Base-by-base conservation (phyloP, 495 filamentous ascomycete genomes). In the Hypoxylon intermedium region DNA sequence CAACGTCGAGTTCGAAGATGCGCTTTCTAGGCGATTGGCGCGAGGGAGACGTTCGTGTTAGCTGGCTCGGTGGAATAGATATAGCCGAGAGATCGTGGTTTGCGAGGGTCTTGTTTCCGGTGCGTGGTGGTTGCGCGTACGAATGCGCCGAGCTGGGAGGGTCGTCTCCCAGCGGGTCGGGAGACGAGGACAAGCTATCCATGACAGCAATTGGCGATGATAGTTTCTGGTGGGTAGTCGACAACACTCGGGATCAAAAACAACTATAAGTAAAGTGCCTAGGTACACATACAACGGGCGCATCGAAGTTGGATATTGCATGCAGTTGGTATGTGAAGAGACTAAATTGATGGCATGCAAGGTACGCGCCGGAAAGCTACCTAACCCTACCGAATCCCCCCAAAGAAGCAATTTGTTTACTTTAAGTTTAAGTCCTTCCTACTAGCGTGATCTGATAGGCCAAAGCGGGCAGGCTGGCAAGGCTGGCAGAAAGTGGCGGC, bases 1-100 rank as follows among this genome's bases (percentile, higher is more conserved):
- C 82, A 13, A 82, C 76, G 31, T 84, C 79, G 36, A 83, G 72
- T 67, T 82, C 74, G 45, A 83, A 83, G 11, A 72, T 82, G 57
- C 77, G 79, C 63, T 82, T 82, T 16, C 74, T 74, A 30, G 82
- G 80, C 9, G 82, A 82, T 28, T 63, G 70, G 42, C 30, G 67
- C 53, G 45, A 58, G 48, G 55, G 69, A 67, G 59, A 64, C 24
- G 26, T 66, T 61, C 58, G 70, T 50, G 28, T 65, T 34, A 9
- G 60, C 6, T 37, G 34, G 42, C 43, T 58, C 19, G 26, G 58
- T 12, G 68, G 63, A 5, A 58, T 38, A 6, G 65, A 58, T 9
- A 64, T 36, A 6, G 65, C 13, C 15, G 66, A 57, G 15, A 63
- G 41, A 2, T 64, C 62, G 43, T 56, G 58, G 44, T 55, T 43